These are phyloP conservation scores for Trametes maxima DNA, from an alignment of 768 basidiomycete genomes.

Conservation along the genomic window DNA sequence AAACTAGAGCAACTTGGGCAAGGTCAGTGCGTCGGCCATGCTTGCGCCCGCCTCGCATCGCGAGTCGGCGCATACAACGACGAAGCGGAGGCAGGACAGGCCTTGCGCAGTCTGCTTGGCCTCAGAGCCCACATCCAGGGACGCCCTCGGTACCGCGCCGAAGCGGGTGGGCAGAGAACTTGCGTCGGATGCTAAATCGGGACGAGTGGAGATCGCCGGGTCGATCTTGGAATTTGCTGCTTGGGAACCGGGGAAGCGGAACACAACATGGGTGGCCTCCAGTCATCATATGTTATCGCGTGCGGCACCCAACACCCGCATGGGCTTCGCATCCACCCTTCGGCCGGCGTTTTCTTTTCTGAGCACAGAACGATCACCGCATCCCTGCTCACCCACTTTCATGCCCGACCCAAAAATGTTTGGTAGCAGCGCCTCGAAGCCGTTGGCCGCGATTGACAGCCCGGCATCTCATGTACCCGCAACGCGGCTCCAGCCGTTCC, in stretches of 20 bases:
- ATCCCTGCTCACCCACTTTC: not conserved
- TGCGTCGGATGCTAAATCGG: not conserved
- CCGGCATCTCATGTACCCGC: no score
- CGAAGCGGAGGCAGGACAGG: not conserved
- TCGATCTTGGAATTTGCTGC: not conserved
- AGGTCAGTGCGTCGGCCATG: no score
- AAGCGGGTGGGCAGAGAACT: not conserved
- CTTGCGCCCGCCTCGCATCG: no score
- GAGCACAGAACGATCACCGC: not conserved
- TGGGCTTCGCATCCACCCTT: not conserved
- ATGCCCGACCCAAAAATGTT: no score
- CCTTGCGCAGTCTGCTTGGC: not conserved
- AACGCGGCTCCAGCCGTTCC: no score
- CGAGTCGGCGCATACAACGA: not conserved
- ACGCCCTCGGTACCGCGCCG: not conserved
- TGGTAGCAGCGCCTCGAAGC: no score
- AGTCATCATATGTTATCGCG: not conserved
- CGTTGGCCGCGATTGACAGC: no score
- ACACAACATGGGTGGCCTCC: not conserved
- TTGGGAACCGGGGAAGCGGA: not conserved
- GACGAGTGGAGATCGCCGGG: slow-evolving; percentile 4
- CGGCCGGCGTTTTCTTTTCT: not conserved
- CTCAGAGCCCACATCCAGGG: not conserved
- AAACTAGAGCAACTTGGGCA: no score
- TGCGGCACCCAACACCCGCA: not conserved